phyloP scores from a whole-genome alignment of 257 asterid genomes.

The Catharanthus roseus region DNA sequence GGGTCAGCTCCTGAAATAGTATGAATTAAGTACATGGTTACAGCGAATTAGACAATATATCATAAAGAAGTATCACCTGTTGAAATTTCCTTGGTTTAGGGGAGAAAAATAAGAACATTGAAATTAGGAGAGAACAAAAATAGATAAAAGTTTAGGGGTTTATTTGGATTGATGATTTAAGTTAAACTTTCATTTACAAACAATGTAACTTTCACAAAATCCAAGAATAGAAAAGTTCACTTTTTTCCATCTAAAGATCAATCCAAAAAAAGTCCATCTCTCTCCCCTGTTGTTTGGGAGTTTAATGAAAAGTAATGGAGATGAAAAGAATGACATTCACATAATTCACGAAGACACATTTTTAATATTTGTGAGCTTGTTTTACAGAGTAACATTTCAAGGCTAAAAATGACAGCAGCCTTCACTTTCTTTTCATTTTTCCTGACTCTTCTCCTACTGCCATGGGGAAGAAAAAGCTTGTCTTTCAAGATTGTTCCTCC shows the following conservation, averaged over 20 bases:
- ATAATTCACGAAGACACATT: neutral
- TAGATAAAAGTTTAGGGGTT: neutral
- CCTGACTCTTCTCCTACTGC: neutral
- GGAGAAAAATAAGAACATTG: neutral
- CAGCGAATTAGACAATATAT: neutral
- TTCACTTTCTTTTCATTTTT: neutral
- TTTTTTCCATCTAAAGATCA: too few species aligned
- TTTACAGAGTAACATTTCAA: neutral
- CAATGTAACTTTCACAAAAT: too few species aligned
- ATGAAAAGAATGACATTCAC: neutral
- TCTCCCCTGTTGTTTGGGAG: neutral
- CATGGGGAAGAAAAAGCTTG: neutral
- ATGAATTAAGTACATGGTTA: neutral
- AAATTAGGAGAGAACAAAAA: neutral
- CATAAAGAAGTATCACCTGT: neutral
- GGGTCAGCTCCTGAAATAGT: neutral
- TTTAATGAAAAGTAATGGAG: neutral
- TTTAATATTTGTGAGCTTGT: neutral
- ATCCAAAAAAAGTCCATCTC: too few species aligned
- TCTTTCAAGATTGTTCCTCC: neutral
- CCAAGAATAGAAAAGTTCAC: too few species aligned
- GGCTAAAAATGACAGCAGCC: neutral
- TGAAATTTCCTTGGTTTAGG: neutral
- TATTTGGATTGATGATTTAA: too few species aligned
- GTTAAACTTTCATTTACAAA: too few species aligned